phyloP scores from a whole-genome alignment of 2,329 filamentous ascomycete species.

The Neofusicoccum sp. region DNA sequence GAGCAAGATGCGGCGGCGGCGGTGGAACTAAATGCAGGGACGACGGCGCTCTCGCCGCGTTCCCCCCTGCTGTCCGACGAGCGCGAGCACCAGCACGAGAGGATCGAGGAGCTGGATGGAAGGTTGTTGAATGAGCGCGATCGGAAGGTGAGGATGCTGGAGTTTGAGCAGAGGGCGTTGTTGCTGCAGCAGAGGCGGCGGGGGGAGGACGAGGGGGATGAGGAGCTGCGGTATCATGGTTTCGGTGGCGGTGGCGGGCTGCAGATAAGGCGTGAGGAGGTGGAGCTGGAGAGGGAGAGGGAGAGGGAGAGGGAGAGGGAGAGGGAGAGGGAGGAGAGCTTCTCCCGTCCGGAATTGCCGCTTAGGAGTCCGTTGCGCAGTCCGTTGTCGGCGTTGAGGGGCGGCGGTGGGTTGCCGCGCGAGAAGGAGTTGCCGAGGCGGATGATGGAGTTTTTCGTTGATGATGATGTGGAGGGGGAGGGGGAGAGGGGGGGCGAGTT shows the following conservation, averaged over 20 bases:
- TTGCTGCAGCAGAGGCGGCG: background rate
- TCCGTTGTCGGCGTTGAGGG: background rate
- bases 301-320: background rate
- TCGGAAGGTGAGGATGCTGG: constrained; percentile 9
- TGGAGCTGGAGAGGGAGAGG: background rate
- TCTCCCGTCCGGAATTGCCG: constrained; percentile 7
- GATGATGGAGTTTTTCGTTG: constrained; percentile 17
- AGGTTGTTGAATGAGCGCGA: constrained; percentile 13
- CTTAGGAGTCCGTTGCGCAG: background rate
- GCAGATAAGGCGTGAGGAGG: background rate
- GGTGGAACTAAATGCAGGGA: background rate
- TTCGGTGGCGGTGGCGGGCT: background rate
- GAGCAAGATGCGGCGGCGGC: background rate
- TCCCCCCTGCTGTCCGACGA: background rate
- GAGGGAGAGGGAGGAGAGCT: background rate
- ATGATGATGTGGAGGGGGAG: constrained; percentile 3
- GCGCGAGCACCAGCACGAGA: no score
- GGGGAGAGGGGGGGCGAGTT: constrained; percentile 9
- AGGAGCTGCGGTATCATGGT: background rate
- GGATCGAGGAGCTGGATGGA: constrained; percentile 6
- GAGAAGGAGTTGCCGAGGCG: constrained; percentile 15
- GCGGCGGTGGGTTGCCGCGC: background rate
- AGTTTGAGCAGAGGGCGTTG: background rate
- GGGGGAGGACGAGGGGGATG: constrained; percentile 7
- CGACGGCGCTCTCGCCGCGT: background rate